Percentiles rank a stretch among this genome's conserved stretches.
phyloP scores from a whole-genome alignment of 345 rosid species.

The Hibiscus trionum region DNA sequence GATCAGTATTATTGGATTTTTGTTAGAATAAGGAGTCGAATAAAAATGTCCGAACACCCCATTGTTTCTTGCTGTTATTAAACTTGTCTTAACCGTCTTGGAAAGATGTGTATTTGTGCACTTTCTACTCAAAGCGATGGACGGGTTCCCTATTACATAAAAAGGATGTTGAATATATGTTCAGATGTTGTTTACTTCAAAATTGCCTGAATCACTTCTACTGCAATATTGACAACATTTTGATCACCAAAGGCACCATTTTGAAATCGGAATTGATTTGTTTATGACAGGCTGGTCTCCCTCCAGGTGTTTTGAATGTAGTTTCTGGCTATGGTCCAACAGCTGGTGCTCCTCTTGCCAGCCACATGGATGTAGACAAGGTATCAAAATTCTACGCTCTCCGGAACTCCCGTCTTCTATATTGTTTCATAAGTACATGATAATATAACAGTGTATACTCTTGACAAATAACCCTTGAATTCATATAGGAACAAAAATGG shows the following conservation, averaged over 20 bases:
- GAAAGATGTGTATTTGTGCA: background rate
- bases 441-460: background rate
- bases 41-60: background rate
- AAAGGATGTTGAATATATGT: background rate
- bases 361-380: constrained; percentile 98
- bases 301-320: constrained; percentile 80
- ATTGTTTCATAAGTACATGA: background rate
- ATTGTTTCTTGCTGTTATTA: background rate
- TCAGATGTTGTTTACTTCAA: background rate
- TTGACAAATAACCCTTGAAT: background rate
- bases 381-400: constrained; percentile 24
- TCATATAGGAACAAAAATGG: background rate
- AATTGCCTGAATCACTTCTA: too few relatives aligned
- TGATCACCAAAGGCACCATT: background rate
- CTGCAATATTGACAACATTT: background rate
- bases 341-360: constrained; percentile 80
- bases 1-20: background rate
- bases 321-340: constrained; percentile 83
- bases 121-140: background rate
- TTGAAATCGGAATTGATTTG: constrained; percentile 5
- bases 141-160: background rate
- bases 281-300: constrained; percentile 72
- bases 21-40: background rate
- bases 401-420: background rate
- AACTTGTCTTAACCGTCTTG: background rate